These are phyloP conservation scores for Trichophyton mentagrophytes DNA, from an alignment of 2,329 filamentous ascomycete species.

Conservation along the genomic window DNA sequence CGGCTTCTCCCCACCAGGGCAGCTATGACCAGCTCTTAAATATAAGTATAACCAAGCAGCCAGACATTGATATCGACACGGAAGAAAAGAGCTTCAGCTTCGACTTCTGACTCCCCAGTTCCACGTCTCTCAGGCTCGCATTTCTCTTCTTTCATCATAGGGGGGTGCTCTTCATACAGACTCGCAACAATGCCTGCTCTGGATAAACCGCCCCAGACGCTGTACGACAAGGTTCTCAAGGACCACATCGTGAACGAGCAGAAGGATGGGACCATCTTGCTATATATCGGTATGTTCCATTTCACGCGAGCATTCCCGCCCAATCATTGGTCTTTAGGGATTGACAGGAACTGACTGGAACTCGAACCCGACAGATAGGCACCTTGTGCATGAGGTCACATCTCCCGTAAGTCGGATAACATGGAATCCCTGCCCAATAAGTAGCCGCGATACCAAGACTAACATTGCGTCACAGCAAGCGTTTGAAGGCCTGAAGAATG, in stretches of 20 bases:
- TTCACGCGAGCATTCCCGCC: neutral
- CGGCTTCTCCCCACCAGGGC: slow-evolving; percentile 7
- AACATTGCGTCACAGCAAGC: slow-evolving; percentile 54
- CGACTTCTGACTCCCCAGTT: neutral
- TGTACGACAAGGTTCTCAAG: slow-evolving; percentile 96
- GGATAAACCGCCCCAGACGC: slow-evolving; percentile 60
- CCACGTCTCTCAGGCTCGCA: neutral
- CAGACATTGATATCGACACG: no score
- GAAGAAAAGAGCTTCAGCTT: slow-evolving; percentile 1
- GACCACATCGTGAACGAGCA: slow-evolving; percentile 92
- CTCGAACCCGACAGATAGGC: slow-evolving; percentile 51
- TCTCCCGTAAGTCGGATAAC: slow-evolving; percentile 56
- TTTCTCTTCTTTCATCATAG: neutral
- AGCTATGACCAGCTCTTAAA: neutral
- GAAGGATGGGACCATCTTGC: slow-evolving; percentile 77
- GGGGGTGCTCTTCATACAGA: neutral
- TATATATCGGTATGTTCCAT: slow-evolving; percentile 65
- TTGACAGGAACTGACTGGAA: neutral
- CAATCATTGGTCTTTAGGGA: neutral
- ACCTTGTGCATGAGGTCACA: slow-evolving; percentile 96
- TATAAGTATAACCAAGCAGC: slow-evolving; percentile 1
- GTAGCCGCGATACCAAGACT: neutral
- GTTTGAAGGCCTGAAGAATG: slow-evolving; percentile 88
- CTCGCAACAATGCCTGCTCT: slow-evolving; percentile 56
- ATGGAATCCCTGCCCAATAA: slow-evolving; percentile 10